Base-by-base conservation (phyloP, 345 rosid species). In the Euclidium syriacum region DNA sequence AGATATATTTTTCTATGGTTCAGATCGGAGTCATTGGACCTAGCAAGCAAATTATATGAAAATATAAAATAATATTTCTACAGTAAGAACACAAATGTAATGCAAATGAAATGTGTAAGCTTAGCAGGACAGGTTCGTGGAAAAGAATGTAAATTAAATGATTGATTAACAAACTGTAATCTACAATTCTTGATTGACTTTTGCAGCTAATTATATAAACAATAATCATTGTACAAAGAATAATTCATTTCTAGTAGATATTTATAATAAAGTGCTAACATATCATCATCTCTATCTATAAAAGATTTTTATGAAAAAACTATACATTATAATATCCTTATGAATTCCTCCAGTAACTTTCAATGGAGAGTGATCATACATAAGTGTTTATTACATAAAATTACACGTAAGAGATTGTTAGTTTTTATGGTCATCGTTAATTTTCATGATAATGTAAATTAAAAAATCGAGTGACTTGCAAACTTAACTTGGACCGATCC, bases 401-500 rank as follows among this genome's bases (percentile, higher is more conserved):
- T 52, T 14, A 70, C 58, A 54, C 63, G 51, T 53, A 29, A 26
- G 7, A 33, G 47, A 34, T 52, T 18, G 26, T 32, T 33, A 33
- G 36, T 58, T 50, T n/a, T 24, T 11, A 44, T 53, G 62, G 15
- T 36, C 34, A 62, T 62, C 74, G 22, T 70, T 36, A 44, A 40
- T 33, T 23, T 20, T 27, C 5, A 40, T 4, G 55, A 70, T 46
- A 44, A 61, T 62, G 41, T 69, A 60, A 69, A 25, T 0, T 42
- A 24, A 32, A 5, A 29, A 68, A n/a, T 14, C 39, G 3, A 3
- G 60, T 41, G 9, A 19, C 9, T 43, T 17, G 7, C 5, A 29
- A 6, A 5, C 33, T 29, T 29, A 1, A 1, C 33, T 29, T 9
- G 5, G 8, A 29, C 33, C 33, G 33, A 29, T n/a, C n/a, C n/a